Base-by-base conservation (phyloP, 2,329 filamentous ascomycete species). In the Microsporum audouinii region DNA sequence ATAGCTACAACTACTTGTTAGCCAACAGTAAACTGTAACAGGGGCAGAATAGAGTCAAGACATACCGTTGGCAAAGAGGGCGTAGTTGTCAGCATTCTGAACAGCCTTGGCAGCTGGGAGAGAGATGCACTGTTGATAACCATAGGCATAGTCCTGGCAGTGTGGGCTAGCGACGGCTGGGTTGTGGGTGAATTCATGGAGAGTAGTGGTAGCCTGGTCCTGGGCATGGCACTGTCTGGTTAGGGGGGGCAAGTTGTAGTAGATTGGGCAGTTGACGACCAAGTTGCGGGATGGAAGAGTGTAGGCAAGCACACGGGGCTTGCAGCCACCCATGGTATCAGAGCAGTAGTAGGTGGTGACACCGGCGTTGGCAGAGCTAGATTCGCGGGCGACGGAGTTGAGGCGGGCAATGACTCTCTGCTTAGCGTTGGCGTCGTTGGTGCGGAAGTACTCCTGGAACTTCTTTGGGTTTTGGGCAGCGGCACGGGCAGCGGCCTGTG, bases 141-240 rank as follows among this genome's bases (percentile, higher is more conserved):
- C 84, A 65, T 83, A 84, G 31, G 76, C 80, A 58, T 80, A 74
- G 68, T 88, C 85, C 1, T 78, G 70, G 1, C 85, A 87, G 4
- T 83, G 82, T 62, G 82, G 82, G 64, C 66, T 71, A 63, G 73
- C 79, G 7, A 80, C 76, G 72, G 73, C 77, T 68, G 79, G 72
- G 23, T 80, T 77, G 69, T 88, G 86, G 6, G 85, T 86, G 65
- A 79, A 76, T 76, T 88, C 86, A 68, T 88, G 86, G 10, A 88
- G 71, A 34, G 79, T 79, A 12, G 85, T 87, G 10, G 81, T 85
- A 1, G 82, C 83, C 73, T 86, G 82, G 68, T 88, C 85, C 73
- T 88, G 85, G 1, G 67, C 78, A 69, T 87, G 83, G 75, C 86
- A 88, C 1, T 70, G 73, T 12, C 65, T 67, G 3, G 79, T 73